Conservation (phyloP, 192 early-diverging fungal species). For the Entrophospora sp. region DNA sequence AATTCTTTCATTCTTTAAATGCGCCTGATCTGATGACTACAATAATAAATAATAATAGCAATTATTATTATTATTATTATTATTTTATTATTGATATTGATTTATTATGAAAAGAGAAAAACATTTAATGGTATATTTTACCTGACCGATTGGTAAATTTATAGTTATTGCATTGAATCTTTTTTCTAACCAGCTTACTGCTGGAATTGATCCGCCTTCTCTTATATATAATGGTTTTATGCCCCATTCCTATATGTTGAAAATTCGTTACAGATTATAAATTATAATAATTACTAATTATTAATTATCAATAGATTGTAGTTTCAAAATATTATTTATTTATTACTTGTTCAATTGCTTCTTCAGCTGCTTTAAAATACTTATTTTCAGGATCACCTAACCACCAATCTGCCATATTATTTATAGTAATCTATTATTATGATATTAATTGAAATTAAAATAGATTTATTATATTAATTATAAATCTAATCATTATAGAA, state of each 20-base stretch:
- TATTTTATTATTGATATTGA: too few relatives aligned
- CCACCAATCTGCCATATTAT: slow-evolving; percentile 66
- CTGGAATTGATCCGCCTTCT: slow-evolving; percentile 72
- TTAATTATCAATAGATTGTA: too few relatives aligned
- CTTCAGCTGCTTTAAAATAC: slow-evolving; percentile 61
- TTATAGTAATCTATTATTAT: slow-evolving; percentile 51
- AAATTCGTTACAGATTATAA: background rate
- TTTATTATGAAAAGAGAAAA: too few relatives aligned
- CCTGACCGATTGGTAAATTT: slow-evolving; percentile 70
- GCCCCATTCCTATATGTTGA: slow-evolving; percentile 39
- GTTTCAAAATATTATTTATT: too few relatives aligned
- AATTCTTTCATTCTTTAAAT: slow-evolving; percentile 71
- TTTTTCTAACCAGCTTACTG: slow-evolving; percentile 64
- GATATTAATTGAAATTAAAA: too few relatives aligned
- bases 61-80: too few relatives aligned
- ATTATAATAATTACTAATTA: too few relatives aligned
- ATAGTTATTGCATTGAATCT: slow-evolving; percentile 56
- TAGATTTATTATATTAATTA: slow-evolving; percentile 10
- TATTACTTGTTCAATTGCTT: slow-evolving; percentile 43
- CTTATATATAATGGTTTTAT: slow-evolving; percentile 62
- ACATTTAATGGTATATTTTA: too few relatives aligned
- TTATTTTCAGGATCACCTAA: slow-evolving; percentile 55
- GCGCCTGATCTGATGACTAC: slow-evolving; percentile 67
- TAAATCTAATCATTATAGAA: slow-evolving; percentile 5
- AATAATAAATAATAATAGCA: too few relatives aligned